These are phyloP conservation scores for Kurtzmaniella quercitrusa DNA, from an alignment of 1,139 yeast genomes.

Conservation along the genomic window DNA sequence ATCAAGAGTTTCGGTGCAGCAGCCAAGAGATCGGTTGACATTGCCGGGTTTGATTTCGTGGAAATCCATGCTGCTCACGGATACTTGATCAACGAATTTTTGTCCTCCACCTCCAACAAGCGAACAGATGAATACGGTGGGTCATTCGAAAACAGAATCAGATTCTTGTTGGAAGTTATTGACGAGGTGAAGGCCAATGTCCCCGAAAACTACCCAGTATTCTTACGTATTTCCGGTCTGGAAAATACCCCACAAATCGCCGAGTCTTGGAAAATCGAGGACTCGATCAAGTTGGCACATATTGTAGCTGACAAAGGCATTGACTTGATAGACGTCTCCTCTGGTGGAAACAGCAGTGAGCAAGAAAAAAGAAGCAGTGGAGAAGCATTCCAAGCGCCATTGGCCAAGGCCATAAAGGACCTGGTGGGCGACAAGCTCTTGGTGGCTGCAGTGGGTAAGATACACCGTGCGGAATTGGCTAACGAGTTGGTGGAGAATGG, in stretches of 20 bases:
- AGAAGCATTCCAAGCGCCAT: slow-evolving; percentile 30
- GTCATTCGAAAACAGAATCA: slow-evolving; percentile 35
- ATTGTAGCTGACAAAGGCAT: slow-evolving; percentile 41
- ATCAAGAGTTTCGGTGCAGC: slow-evolving; percentile 37
- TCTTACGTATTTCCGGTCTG: slow-evolving; percentile 40
- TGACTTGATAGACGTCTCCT: slow-evolving; percentile 49
- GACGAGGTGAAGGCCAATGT: slow-evolving; percentile 31
- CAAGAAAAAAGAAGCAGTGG: slow-evolving; percentile 21
- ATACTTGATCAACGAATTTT: slow-evolving; percentile 59
- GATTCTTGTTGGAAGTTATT: slow-evolving; percentile 29
- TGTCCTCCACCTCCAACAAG: slow-evolving; percentile 41
- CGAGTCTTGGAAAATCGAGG: slow-evolving; percentile 44
- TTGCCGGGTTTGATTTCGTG: slow-evolving; percentile 64
- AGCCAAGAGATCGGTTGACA: slow-evolving; percentile 43
- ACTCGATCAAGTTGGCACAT: slow-evolving; percentile 39
- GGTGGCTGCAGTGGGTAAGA: slow-evolving; percentile 46
- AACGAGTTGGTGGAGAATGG: slow-evolving; percentile 39
- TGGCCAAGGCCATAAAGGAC: slow-evolving; percentile 39
- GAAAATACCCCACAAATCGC: slow-evolving; percentile 32
- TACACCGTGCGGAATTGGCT: slow-evolving; percentile 30
- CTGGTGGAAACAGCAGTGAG: slow-evolving; percentile 46
- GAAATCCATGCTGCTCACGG: slow-evolving; percentile 72
- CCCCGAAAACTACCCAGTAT: slow-evolving; percentile 33
- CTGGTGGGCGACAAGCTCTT: slow-evolving; percentile 38
- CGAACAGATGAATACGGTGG: slow-evolving; percentile 71